A percentile compares a stretch with the other conserved stretches of the same genome.
These are phyloP conservation scores for Mimosa bimucronata DNA, from an alignment of 306 rosid genomes.

Conservation along the genomic window DNA sequence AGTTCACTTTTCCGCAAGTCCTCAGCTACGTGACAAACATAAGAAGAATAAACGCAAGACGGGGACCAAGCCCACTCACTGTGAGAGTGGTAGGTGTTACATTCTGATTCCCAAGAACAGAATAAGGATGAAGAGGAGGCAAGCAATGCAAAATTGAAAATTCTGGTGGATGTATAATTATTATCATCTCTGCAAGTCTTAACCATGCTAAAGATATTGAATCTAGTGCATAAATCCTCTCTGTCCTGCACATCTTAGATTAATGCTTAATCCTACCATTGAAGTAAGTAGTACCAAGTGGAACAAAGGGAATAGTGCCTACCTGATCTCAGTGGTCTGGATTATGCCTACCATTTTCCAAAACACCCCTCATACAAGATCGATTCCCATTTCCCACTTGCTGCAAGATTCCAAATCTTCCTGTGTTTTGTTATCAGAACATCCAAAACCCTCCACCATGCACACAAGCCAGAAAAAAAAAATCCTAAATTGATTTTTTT, in stretches of 20 bases:
- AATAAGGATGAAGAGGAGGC: constrained; percentile 34
- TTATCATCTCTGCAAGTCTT: not conserved
- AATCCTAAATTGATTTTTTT: not conserved
- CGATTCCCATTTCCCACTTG: constrained; percentile 37
- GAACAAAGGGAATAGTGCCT: not conserved
- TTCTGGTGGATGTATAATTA: constrained; percentile 15
- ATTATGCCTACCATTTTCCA: constrained; percentile 37
- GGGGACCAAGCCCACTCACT: constrained; percentile 63
- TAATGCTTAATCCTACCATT: constrained; percentile 22
- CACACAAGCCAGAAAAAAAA: constrained; percentile 16
- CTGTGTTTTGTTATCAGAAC: constrained; percentile 31
- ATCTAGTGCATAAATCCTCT: constrained; percentile 20
- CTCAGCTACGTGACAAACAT: constrained; percentile 8
- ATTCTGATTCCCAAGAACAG: constrained; percentile 41
- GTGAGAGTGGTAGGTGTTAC: constrained; percentile 46
- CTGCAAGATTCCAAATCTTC: constrained; percentile 30
- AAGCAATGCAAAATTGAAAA: constrained; percentile 31
- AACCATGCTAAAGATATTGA: constrained; percentile 18
- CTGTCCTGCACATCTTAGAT: not conserved
- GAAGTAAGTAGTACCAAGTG: not conserved
- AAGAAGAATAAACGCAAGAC: constrained; percentile 43
- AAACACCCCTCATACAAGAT: constrained; percentile 30
- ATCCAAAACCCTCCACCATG: constrained; percentile 36
- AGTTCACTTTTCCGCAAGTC: constrained; percentile 4
- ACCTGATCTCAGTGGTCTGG: too few species aligned